Evolutionary conservation across 75 land plant genomes (phyloP), one percentile per base, ranked within the genome.

Genomic region (Chamaecyparis obtusa): DNA sequence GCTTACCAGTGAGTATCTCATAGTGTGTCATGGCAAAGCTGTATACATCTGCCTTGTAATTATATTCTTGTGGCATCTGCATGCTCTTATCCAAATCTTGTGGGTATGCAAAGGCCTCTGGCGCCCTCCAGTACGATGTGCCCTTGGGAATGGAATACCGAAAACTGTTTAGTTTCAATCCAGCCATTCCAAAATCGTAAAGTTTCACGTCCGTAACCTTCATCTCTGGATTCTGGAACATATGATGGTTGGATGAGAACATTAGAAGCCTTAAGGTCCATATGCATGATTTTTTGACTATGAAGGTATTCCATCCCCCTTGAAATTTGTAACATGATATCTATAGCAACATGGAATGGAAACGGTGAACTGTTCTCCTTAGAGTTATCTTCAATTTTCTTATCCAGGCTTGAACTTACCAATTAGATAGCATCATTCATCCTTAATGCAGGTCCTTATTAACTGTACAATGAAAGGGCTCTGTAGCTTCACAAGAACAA

Each of bases 11-110:
- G 44, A 88, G 82, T 30, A 89, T 85, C 35, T 88, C 90, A 85
- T 77, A 89, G 86, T 89, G 88, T 21, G 90, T 89, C 83, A 89
- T 89, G 54, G 90, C 90, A 86, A 89, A 89, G 81, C 90, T 89
- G 72, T 89, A 89, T 9, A 89, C 89, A 84, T 89, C 90, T 30
- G 90, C 89, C 14, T 84, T 84, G 86, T 57, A 67, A 89, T 88
- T 39, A 48, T 75, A 16, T 49, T 84, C 55, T 71, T 55, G n/a
- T 37, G 49, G 54, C 36, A 67, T 9, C 82, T 15, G n/a, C 48
- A 79, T 79, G 32, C 41, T 27, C 19, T 24, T 56, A 13, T 85
- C 86, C 36, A 32, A 85, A 35, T 33, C 69, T 17, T 56, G 74
- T 35, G 86, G 46, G 48, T 88, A 87, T 2, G 51, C 78, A 69